Evolutionary conservation across 2,329 filamentous ascomycete genomes (phyloP).

Genomic region (Fusarium xylarioides): DNA sequence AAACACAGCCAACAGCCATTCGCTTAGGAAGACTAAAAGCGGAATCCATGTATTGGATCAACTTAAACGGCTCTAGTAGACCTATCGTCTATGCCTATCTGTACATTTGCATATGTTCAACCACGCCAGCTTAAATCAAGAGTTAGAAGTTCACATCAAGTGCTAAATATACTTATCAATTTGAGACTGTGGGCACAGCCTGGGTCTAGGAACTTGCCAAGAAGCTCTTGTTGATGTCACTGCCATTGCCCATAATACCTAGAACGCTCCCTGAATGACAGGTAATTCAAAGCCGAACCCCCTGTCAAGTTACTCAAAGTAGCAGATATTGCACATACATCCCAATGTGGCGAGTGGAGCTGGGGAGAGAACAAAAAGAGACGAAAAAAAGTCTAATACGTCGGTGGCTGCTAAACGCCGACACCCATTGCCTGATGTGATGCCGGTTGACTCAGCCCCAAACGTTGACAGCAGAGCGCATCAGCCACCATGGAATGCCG

Average conservation of each 20-base stretch:
- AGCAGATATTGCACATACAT: not conserved
- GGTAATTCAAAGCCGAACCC: not conserved
- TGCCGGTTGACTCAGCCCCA: not conserved
- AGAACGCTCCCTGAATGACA: not conserved
- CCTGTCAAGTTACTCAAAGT: not conserved
- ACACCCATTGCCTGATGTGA: not conserved
- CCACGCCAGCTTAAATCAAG: too few relatives aligned
- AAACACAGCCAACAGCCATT: not conserved
- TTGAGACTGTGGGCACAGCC: too few relatives aligned
- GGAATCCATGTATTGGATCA: rapidly evolving
- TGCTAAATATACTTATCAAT: not conserved
- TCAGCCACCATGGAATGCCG: not conserved
- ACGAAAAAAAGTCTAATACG: not conserved
- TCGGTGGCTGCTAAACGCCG: not conserved
- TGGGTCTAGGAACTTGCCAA: not conserved
- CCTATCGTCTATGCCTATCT: not conserved
- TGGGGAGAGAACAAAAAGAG: not conserved
- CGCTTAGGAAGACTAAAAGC: not conserved
- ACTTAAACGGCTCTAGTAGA: too few relatives aligned
- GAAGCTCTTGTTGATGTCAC: not conserved
- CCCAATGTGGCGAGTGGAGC: not conserved
- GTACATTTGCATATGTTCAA: too few relatives aligned
- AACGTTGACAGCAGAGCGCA: not conserved
- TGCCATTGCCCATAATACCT: too few relatives aligned
- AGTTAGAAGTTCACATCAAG: too few relatives aligned